These are phyloP conservation scores for Neonectria hederae DNA, from an alignment of 2,329 filamentous ascomycete genomes.

Conservation along the genomic window DNA sequence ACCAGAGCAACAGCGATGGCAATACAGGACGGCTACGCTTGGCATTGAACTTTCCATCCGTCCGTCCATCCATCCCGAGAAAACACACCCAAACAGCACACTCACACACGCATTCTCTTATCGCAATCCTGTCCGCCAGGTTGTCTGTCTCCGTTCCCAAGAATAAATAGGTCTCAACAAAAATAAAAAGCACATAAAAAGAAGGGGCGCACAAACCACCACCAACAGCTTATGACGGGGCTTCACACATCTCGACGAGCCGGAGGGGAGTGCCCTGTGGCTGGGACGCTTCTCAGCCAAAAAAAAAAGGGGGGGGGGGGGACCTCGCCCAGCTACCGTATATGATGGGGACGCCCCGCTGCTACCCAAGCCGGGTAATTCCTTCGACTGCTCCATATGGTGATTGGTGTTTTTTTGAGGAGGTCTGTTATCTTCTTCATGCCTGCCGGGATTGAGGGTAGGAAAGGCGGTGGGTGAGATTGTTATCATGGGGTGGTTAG, in stretches of 20 bases:
- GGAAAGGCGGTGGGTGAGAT: conserved; percentile 16
- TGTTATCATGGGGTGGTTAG: conserved; percentile 25
- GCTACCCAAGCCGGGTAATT: conserved; percentile 25
- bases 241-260: conserved; percentile 15
- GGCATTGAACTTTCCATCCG: conserved; percentile 29
- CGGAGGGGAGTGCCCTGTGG: neutral
- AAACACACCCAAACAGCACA: conserved; percentile 26
- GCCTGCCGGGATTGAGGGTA: conserved; percentile 12
- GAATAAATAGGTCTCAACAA: conserved; percentile 40
- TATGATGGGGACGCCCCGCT: conserved; percentile 11
- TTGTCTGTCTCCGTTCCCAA: conserved; percentile 39
- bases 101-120: conserved; percentile 21
- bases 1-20: conserved; percentile 30
- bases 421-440: conserved; percentile 17
- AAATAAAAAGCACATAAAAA: conserved; percentile 41
- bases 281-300: neutral
- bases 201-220: conserved; percentile 25
- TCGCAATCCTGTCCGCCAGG: conserved; percentile 26
- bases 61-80: conserved; percentile 22
- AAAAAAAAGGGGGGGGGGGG: too few relatives aligned
- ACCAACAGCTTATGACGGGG: conserved; percentile 21
- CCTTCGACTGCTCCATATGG: conserved; percentile 32
- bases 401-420: conserved; percentile 16
- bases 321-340: neutral
- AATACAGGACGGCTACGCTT: conserved; percentile 40